Conservation (phyloP, 1,284 basidiomycete genomes). For the Fistulinella cinereoalba region DNA sequence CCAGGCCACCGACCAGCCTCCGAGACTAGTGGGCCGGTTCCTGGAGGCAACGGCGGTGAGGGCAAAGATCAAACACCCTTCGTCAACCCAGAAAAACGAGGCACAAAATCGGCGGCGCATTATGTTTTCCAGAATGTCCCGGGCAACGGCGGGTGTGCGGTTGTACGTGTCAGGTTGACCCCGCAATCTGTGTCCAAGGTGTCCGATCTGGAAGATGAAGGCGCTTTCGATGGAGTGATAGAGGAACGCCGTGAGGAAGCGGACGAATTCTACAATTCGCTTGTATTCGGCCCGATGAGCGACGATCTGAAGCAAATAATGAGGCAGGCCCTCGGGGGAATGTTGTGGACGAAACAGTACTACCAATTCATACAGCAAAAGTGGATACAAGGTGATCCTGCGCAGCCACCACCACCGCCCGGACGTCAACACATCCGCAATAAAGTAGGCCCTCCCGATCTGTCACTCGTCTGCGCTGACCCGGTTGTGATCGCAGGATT, state of each 20-base stretch:
- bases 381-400: constrained; percentile 94
- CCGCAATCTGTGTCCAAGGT: constrained; percentile 75
- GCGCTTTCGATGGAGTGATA: constrained; percentile 83
- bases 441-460: constrained; percentile 43
- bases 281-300: constrained; percentile 79
- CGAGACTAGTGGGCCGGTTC: constrained; percentile 28
- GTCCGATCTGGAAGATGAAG: constrained; percentile 82
- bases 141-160: constrained; percentile 88
- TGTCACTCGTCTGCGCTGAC: constrained; percentile 1
- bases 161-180: constrained; percentile 93
- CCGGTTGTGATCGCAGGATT: constrained; percentile 62
- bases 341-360: constrained; percentile 98
- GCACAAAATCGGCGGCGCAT: constrained; percentile 93
- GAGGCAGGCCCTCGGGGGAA: constrained; percentile 96
- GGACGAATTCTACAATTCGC: constrained; percentile 89
- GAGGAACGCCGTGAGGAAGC: constrained; percentile 90
- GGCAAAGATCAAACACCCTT: constrained; percentile 48
- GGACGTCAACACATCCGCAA: constrained; percentile 87
- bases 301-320: constrained; percentile 95
- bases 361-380: constrained; percentile 96
- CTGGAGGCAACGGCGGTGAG: constrained; percentile 36
- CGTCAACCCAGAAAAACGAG: constrained; percentile 84
- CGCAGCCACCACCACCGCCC: constrained; percentile 91
- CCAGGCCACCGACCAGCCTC: constrained; percentile 67
- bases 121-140: constrained; percentile 89